Percentiles rank a stretch among this genome's conserved stretches.
Evolutionary conservation across 148 eudicot genomes (phyloP).

Genomic region (Euryodendron excelsum): DNA sequence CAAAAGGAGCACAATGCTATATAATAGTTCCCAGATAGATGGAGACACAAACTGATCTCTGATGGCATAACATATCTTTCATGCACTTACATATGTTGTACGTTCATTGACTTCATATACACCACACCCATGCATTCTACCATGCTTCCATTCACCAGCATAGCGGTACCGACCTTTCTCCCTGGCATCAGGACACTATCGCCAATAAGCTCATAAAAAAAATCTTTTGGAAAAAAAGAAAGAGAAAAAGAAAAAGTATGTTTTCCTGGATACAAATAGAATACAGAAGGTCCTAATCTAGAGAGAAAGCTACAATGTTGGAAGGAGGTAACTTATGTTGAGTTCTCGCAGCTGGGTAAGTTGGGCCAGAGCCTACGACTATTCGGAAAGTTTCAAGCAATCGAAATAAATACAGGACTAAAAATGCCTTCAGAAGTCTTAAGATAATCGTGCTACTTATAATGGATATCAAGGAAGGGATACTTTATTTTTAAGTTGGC

Average conservation of each 20-base stretch:
- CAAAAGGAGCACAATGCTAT: no score
- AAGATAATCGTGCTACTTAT: no score
- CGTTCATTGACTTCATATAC: constrained; percentile 80
- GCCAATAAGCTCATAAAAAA: constrained; percentile 4
- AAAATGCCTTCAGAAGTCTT: no score
- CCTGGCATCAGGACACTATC: constrained; percentile 35
- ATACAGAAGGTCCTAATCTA: neutral
- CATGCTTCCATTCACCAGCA: constrained; percentile 96
- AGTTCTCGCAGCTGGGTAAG: neutral
- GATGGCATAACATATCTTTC: neutral
- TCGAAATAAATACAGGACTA: no score
- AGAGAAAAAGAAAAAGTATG: neutral
- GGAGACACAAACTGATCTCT: neutral
- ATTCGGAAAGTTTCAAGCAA: no score
- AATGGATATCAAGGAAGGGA: no score
- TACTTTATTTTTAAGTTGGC: no score
- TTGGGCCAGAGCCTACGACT: no score
- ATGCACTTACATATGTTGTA: constrained; percentile 57
- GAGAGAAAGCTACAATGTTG: neutral
- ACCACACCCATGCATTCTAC: constrained; percentile 95
- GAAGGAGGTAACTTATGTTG: neutral
- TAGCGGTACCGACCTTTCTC: constrained; percentile 94
- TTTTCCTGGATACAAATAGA: neutral
- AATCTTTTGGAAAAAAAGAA: no score
- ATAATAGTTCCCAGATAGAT: neutral